Conservation (phyloP, 23 red algal genomes). For the Cyanidium caldarium region DNA sequence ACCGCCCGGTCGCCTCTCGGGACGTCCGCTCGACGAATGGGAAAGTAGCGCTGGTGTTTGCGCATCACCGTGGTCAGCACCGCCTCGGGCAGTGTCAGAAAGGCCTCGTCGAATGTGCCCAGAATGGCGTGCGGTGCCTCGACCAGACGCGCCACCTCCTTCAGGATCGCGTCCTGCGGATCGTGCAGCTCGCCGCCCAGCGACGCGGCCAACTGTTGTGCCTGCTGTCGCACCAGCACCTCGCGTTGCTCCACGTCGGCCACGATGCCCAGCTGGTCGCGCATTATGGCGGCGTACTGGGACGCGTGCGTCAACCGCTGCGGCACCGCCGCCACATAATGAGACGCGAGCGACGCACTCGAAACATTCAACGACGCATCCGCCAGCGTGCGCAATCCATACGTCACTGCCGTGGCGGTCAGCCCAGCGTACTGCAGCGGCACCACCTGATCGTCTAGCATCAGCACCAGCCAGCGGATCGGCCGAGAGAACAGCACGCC, state of each 20-base stretch:
- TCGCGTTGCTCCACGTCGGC: conserved; percentile 18
- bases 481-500: conserved; percentile 66
- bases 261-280: conserved; percentile 26
- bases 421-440: conserved; percentile 66
- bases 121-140: conserved; percentile 53
- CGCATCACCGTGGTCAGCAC: conserved; percentile 89
- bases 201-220: conserved; percentile 15
- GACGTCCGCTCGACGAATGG: conserved; percentile 14
- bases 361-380: too few relatives aligned
- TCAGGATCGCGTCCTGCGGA: conserved; percentile 21
- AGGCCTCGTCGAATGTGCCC: conserved; percentile 56
- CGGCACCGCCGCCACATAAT: too few relatives aligned
- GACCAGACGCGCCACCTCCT: conserved; percentile 61
- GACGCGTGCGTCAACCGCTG: conserved; percentile 29
- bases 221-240: conserved; percentile 17
- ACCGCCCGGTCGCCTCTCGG: too few relatives aligned
- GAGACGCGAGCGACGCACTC: too few relatives aligned
- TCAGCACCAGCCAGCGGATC: conserved; percentile 66
- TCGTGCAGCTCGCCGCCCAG: conserved; percentile 23
- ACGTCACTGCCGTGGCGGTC: background rate
- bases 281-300: conserved; percentile 24
- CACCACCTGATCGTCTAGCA: conserved; percentile 62
- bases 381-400: conserved; percentile 34
- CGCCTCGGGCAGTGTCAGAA: conserved; percentile 51
- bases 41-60: conserved; percentile 97